phyloP scores from a whole-genome alignment of 805 yeast species.

The Cyberlindnera mississippiensis region DNA sequence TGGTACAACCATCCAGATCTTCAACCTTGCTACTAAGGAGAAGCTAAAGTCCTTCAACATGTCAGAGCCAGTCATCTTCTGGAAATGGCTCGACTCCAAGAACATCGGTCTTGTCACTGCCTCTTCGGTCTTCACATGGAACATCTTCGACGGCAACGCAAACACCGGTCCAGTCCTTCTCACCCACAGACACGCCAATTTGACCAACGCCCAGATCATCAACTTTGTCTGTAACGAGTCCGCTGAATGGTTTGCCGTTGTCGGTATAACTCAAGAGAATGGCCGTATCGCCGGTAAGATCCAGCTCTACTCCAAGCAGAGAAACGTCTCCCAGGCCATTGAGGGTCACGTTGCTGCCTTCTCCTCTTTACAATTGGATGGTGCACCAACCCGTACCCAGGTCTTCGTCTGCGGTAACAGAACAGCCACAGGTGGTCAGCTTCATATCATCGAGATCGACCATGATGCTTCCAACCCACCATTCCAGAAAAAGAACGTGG shows the following conservation, averaged over 20 bases:
- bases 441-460: conserved; percentile 94
- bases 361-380: conserved; percentile 69
- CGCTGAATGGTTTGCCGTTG: conserved; percentile 89
- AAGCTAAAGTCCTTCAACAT: conserved; percentile 83
- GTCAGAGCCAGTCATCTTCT: conserved; percentile 85
- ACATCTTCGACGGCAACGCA: conserved; percentile 75
- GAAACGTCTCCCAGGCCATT: conserved; percentile 92
- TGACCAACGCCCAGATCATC: conserved; percentile 82
- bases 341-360: conserved; percentile 97
- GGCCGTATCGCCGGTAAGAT: conserved; percentile 95
- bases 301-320: conserved; percentile 82
- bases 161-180: conserved; percentile 74
- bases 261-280: conserved; percentile 91
- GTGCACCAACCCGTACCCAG: conserved; percentile 66
- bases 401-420: conserved; percentile 92
- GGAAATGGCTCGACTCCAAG: conserved; percentile 86
- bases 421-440: conserved; percentile 68
- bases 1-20: conserved; percentile 93
- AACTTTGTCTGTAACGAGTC: conserved; percentile 79
- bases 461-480: conserved; percentile 82
- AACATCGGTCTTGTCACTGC: conserved; percentile 83
- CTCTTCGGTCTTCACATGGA: conserved; percentile 72
- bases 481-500: conserved; percentile 87
- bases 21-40: conserved; percentile 82
- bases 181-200: conserved; percentile 77